Evolutionary conservation across 176 grass and related monocot species (phyloP), one percentile per base, ranked within the genome.

Genomic region (Otatea glauca): DNA sequence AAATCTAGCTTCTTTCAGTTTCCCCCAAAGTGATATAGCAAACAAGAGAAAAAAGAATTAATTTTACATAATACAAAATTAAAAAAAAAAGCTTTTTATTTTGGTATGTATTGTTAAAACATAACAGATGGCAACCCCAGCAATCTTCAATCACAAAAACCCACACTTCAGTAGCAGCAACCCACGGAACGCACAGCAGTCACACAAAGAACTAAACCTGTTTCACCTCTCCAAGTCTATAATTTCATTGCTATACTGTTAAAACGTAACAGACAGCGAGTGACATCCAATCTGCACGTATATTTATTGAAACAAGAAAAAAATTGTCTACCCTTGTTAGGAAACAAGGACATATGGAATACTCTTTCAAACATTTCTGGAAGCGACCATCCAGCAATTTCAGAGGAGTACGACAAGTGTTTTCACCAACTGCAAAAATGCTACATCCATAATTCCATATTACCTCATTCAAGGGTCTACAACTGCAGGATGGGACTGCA

Each of bases 61-160:
- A 6, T 10, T 70, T 12, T 24, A 23, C 16, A 73, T 14, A 54
- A 35, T 14, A 75, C 8, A 25, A 65, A 72, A 48, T 39, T 18
- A 45, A 5, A 71, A 3, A 13, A 20, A 11, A 9, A 25, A 24
- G 7, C 8, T 50, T 3, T 80, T 29, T 5, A 14, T 24, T 78
- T 62, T 65, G 38, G 4, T 51, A 51, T 51, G 49, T 51, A 54
- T 20, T 54, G 17, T 18, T 20, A 54, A 54, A 54, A 54, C 51
- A 48, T 20, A 54, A 20, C 51, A 54, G 51, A 54, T 7, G 23
- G 38, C n/a, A 59, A 67, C 29, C 27, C 11, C 6, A 80, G 29
- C 65, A 51, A 79, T 35, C 10, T 80, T 32, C 37, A 56, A 68
- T 60, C 4, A 74, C n/a, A 75, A 18, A 58, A 75, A n/a, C 1